Base-by-base conservation (phyloP, 441 rosid species). In the Isatis lusitanica region DNA sequence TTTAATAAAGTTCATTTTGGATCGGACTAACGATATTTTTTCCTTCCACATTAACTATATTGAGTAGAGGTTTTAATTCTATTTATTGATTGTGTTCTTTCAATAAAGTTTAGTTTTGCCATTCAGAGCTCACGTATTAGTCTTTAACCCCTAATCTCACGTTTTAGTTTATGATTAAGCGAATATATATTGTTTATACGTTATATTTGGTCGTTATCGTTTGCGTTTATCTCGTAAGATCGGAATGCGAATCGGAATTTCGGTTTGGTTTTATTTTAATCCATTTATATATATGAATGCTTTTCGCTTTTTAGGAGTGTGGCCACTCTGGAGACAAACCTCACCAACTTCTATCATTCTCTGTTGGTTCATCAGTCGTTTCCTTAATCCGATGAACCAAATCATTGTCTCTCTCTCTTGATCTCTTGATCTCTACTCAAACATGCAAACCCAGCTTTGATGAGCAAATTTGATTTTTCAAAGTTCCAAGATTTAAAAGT, bases 331-430 rank as follows among this genome's bases (percentile, higher is more conserved):
- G 66, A 63, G 67, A 70, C 46, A 68, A 66, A 70, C 51, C 74
- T 26, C 77, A 72, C 80, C 80, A 71, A 53, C 74, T 53, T 12
- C 0, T 36, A 77, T 77, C 74, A 72, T 71, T 63, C 63, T 65
- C 47, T 39, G 46, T 77, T 66, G 16, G 68, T 71, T 76, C 63
- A 66, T 66, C 73, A 52, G 12, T 69, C 59, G 44, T 44, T 61
- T 61, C 74, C 74, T 68, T 75, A 52, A 42, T 16, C 58, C 8
- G 8, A 39, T 63, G 13, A 56, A 59, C 57, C 42, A 17, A 53
- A 71, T 57, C 71, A 71, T 58, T 56, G 3, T 42, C 31, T 57
- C 52, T 31, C 52, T 31, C 69, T 74, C 66, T 74, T 21, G 24
- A 21, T 21, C 73, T 18, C 68, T 66, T 59, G 30, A 59, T 74